Evolutionary conservation across 495 filamentous ascomycete genomes (phyloP).

Genomic region (Talaromyces liani): DNA sequence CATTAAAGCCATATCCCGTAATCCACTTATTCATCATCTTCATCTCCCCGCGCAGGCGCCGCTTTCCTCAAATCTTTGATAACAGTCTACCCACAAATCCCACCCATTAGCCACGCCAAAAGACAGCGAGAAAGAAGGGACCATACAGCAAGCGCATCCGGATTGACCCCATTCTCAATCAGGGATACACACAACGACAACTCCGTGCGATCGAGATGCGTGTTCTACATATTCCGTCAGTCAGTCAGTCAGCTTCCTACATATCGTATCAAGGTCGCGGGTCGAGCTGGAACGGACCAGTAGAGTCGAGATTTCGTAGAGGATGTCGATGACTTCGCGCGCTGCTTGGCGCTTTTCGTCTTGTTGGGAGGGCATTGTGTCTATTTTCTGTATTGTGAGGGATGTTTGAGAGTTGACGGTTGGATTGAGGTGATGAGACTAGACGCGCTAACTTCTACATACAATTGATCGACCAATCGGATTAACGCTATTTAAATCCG

Average conservation of each 20-base stretch:
- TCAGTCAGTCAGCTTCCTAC: background rate
- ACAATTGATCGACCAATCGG: background rate
- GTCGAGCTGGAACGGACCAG: conserved; percentile 47
- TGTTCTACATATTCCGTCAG: conserved; percentile 57
- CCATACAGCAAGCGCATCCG: conserved; percentile 86
- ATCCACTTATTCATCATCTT: background rate
- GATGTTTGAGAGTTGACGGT: background rate
- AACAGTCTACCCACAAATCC: conserved; percentile 45
- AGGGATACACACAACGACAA: conserved; percentile 92
- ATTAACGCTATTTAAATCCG: background rate
- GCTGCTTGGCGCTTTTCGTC: conserved; percentile 80
- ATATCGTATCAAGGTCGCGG: background rate
- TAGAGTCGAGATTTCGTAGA: conserved; percentile 87
- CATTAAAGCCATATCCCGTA: background rate
- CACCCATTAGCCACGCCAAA: background rate
- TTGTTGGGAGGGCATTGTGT: conserved; percentile 29
- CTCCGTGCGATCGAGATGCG: conserved; percentile 79
- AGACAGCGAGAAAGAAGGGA: background rate
- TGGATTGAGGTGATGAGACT: background rate
- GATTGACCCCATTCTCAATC: conserved; percentile 95
- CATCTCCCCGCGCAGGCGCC: conserved; percentile 15
- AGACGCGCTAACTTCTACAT: background rate
- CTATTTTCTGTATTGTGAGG: background rate
- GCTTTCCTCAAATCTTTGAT: conserved; percentile 68
- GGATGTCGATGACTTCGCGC: conserved; percentile 91